These are phyloP conservation scores for Neurospora crassa DNA, from an alignment of 2,329 filamentous ascomycete species.

Conservation along the genomic window DNA sequence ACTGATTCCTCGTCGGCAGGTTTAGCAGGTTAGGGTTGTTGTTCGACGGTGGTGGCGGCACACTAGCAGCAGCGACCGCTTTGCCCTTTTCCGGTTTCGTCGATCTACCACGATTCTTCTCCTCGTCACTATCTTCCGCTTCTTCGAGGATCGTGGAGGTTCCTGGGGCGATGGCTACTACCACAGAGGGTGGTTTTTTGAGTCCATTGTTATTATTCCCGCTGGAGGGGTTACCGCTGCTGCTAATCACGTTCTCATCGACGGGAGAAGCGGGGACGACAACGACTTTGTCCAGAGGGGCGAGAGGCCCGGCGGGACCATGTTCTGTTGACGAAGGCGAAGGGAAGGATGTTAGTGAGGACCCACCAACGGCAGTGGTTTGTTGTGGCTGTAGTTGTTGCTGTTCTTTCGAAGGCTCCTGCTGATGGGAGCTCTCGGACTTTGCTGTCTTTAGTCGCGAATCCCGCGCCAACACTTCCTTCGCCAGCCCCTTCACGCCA, in stretches of 20 bases:
- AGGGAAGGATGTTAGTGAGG: background rate
- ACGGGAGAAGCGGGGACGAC: background rate
- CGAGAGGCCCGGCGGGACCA: background rate
- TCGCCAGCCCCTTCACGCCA: constrained; percentile 32
- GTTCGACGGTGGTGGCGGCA: constrained; percentile 1
- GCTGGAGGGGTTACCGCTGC: background rate
- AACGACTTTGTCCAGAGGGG: background rate
- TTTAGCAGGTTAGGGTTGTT: constrained; percentile 4
- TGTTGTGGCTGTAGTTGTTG: background rate
- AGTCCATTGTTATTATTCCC: background rate
- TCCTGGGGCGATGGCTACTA: background rate
- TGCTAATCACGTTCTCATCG: background rate
- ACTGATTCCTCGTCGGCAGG: background rate
- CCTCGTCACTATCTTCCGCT: constrained; percentile 3
- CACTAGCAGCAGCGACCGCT: constrained; percentile 1
- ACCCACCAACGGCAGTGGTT: background rate
- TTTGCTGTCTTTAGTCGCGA: constrained; percentile 23
- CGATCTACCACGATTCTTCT: background rate
- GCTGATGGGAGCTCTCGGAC: constrained; percentile 10
- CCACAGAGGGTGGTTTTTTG: background rate
- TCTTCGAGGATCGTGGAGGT: background rate
- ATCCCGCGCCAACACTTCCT: constrained; percentile 28
- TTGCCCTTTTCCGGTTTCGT: constrained; percentile 7
- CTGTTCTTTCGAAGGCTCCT: background rate
- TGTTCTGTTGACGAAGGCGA: background rate